Percentiles rank a stretch among this genome's conserved stretches.
Evolutionary conservation across 306 rosid species (phyloP).

Genomic region (Medicago lupulina): DNA sequence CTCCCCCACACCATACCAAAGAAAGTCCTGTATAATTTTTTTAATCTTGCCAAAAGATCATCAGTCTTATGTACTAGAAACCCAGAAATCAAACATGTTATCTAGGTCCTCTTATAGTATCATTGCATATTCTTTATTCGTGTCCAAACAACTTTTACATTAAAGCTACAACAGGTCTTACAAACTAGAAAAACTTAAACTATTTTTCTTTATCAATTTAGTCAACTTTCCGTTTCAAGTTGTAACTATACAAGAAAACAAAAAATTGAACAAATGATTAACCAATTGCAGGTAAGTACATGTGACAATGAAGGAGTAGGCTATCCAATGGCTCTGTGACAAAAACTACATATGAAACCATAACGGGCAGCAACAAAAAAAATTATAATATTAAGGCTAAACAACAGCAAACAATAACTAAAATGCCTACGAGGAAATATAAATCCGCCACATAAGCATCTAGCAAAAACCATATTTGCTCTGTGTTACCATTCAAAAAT

Average conservation of each 20-base stretch:
- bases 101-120: neutral
- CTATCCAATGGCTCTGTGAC: neutral
- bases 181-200: neutral
- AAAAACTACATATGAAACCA: conserved; percentile 6
- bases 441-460: conserved; percentile 4
- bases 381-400: neutral
- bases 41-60: neutral
- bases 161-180: conserved; percentile 12
- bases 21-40: neutral
- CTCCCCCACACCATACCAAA: neutral
- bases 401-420: conserved; percentile 18
- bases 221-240: neutral
- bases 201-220: neutral
- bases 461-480: conserved; percentile 17
- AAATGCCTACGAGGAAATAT: conserved; percentile 20
- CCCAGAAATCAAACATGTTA: neutral
- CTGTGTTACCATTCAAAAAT: conserved; percentile 20
- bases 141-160: neutral
- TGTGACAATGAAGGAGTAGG: neutral
- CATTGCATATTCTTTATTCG: neutral
- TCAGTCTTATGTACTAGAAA: neutral
- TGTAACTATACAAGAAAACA: neutral
- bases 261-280: neutral
- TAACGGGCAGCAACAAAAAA: conserved; percentile 5
- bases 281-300: neutral